Conservation (phyloP, 257 asterid genomes). For the Hygrophila difformis region DNA sequence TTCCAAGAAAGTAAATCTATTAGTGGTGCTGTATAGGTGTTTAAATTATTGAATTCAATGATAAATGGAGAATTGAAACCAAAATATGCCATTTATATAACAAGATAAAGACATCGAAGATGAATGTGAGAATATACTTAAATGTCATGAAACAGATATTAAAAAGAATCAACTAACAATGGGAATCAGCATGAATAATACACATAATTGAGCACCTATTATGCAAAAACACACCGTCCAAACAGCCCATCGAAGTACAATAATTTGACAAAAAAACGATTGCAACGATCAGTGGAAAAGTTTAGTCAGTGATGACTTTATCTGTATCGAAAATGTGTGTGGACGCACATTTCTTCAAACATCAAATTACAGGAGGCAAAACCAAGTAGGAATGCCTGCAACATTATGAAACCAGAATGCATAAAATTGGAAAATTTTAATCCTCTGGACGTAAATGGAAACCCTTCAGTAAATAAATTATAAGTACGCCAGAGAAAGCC, state of each 20-base stretch:
- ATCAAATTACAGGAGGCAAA: too few relatives aligned
- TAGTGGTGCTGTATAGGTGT: neutral
- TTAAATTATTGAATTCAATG: neutral
- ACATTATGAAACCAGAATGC: too few relatives aligned
- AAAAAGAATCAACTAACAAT: neutral
- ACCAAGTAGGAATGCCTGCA: too few relatives aligned
- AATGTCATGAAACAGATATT: too few relatives aligned
- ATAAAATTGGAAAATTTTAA: neutral
- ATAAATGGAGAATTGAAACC: too few relatives aligned
- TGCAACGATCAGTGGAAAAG: neutral
- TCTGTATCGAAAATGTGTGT: too few relatives aligned
- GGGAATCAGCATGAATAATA: too few relatives aligned
- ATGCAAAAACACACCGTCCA: neutral
- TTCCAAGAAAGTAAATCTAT: constrained; percentile 1
- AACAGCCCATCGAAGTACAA: neutral
- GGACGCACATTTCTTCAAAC: too few relatives aligned
- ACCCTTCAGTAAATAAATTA: constrained; percentile 1
- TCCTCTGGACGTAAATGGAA: neutral
- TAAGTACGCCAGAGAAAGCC: constrained; percentile 1
- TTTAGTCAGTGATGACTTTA: too few relatives aligned
- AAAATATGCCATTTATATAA: neutral
- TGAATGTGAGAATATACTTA: neutral
- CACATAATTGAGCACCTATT: constrained; percentile 4
- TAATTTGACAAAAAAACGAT: neutral
- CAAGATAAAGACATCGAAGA: neutral